Percentiles rank a stretch among this genome's conserved stretches.
Conservation (phyloP, 305 asterid species). For the Lippia alba region DNA sequence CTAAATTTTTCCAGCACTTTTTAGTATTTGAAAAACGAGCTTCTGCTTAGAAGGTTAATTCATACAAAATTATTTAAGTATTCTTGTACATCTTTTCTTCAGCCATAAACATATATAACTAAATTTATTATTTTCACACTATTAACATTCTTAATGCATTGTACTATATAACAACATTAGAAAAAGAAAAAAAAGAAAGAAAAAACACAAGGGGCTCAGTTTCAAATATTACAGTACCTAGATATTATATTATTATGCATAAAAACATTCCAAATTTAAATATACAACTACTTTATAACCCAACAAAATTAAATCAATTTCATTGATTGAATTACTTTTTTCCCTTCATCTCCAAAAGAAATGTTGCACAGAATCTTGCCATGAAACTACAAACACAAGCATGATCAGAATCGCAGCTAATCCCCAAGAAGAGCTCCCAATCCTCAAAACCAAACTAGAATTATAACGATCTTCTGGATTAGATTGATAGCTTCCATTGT, state of each 20-base stretch:
- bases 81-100: too few relatives aligned
- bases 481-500: slow-evolving; percentile 10
- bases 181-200: neutral
- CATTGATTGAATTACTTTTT: neutral
- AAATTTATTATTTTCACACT: too few relatives aligned
- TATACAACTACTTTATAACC: neutral
- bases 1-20: too few relatives aligned
- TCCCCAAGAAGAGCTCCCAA: slow-evolving; percentile 78
- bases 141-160: too few relatives aligned
- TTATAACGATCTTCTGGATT: slow-evolving; percentile 14
- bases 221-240: neutral
- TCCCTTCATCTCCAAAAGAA: slow-evolving; percentile 51
- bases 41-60: too few relatives aligned
- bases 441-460: slow-evolving; percentile 45
- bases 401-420: slow-evolving; percentile 65
- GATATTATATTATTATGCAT: neutral
- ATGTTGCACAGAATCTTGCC: slow-evolving; percentile 55
- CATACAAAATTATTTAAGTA: too few relatives aligned
- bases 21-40: too few relatives aligned
- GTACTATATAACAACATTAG: too few relatives aligned
- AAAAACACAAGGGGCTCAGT: neutral
- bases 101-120: too few relatives aligned
- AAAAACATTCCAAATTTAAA: neutral
- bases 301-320: neutral
- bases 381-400: slow-evolving; percentile 64